Percentiles rank a stretch among this genome's conserved stretches.
Conservation (phyloP, 2,329 filamentous ascomycete genomes). For the Apiospora marii region DNA sequence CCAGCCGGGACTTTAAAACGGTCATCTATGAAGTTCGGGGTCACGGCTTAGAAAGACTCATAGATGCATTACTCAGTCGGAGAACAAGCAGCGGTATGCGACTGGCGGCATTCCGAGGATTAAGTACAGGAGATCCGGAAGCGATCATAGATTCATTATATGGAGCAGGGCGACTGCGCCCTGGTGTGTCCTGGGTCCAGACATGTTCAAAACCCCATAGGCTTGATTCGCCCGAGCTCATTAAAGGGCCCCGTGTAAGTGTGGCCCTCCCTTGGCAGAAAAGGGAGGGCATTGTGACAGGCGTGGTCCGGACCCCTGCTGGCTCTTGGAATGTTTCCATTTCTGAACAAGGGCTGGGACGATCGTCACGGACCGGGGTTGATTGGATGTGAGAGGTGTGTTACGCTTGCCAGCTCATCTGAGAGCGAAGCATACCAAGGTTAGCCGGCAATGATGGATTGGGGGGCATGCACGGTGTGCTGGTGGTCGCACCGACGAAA, state of each 20-base stretch:
- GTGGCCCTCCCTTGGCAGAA: constrained; percentile 12
- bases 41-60: constrained; percentile 18
- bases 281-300: constrained; percentile 19
- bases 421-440: background rate
- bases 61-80: constrained; percentile 6
- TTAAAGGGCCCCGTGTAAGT: constrained; percentile 15
- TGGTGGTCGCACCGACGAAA: background rate
- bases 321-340: constrained; percentile 20
- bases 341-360: background rate
- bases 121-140: constrained; percentile 19
- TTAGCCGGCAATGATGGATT: background rate
- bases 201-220: constrained; percentile 11
- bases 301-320: constrained; percentile 5
- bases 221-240: background rate
- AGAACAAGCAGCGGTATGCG: constrained; percentile 8
- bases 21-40: constrained; percentile 9
- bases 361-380: constrained; percentile 18
- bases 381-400: constrained; percentile 3
- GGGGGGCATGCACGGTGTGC: constrained; percentile 11
- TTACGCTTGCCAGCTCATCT: constrained; percentile 20
- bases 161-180: constrained; percentile 17
- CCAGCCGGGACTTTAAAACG: constrained; percentile 17
- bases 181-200: background rate
- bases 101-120: constrained; percentile 7
- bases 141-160: constrained; percentile 1